These are phyloP conservation scores for Sugiyamaella xylanicola DNA, from an alignment of 1,139 yeast genomes.

Conservation along the genomic window DNA sequence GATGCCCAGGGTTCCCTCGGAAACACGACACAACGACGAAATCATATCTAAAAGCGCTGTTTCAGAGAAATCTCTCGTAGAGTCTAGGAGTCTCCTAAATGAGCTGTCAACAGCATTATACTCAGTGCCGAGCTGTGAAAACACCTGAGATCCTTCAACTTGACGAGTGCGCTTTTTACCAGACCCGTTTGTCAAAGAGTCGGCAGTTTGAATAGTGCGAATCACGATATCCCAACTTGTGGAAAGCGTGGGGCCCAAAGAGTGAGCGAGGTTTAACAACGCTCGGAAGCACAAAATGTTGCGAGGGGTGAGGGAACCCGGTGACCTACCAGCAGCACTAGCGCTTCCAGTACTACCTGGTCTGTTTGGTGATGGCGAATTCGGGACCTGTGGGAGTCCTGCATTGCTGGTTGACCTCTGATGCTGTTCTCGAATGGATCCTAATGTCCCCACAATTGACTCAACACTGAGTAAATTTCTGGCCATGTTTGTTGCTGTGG, in stretches of 20 bases:
- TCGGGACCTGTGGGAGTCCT: slow-evolving; percentile 20
- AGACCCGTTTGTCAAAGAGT: slow-evolving; percentile 55
- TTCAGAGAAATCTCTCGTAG: slow-evolving; percentile 56
- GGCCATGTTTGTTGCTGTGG: slow-evolving; percentile 18
- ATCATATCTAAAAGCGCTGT: slow-evolving; percentile 54
- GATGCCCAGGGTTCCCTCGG: slow-evolving; percentile 13
- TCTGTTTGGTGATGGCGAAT: slow-evolving; percentile 13
- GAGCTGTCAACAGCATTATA: slow-evolving; percentile 56
- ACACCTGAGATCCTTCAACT: slow-evolving; percentile 26
- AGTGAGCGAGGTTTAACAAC: slow-evolving; percentile 69
- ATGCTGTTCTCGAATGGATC: slow-evolving; percentile 20
- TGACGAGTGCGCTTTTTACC: slow-evolving; percentile 23
- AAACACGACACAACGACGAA: slow-evolving; percentile 45
- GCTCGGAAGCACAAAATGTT: slow-evolving; percentile 81
- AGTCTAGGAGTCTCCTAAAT: slow-evolving; percentile 60
- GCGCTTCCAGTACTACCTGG: not conserved
- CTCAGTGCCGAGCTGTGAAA: slow-evolving; percentile 46
- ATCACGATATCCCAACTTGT: slow-evolving; percentile 70
- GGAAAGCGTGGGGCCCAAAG: slow-evolving; percentile 72
- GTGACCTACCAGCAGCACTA: not conserved
- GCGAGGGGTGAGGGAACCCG: slow-evolving; percentile 48
- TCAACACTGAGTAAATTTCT: slow-evolving; percentile 57
- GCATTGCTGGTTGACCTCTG: slow-evolving; percentile 38
- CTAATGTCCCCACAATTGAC: slow-evolving; percentile 59
- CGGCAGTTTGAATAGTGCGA: slow-evolving; percentile 65